Base-by-base conservation (phyloP, 495 filamentous ascomycete genomes). In the Bombardia bombarda region DNA sequence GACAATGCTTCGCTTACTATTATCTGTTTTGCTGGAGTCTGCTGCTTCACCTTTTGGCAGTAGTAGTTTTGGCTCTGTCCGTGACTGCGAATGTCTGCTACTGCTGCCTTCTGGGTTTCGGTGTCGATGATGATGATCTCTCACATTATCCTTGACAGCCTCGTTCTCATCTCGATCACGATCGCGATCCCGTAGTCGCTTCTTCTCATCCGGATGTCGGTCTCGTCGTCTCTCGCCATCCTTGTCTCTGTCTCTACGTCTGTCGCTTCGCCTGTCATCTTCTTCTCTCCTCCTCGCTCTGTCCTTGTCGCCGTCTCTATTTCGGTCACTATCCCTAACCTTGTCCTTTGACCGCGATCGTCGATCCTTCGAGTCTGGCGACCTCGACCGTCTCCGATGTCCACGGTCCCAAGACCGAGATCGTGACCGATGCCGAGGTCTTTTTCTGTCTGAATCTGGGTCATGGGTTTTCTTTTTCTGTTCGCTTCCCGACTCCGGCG, bases 331-430 rank as follows among this genome's bases (percentile, higher is more conserved):
- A 34, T 38, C 23, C 19, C 42, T 44, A 16, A 50, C 39, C 20
- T 46, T 33, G n/a, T 57, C 50, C 24, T 44, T 47, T 4, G 57
- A 60, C 14, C 46, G 59, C 12, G 67, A 65, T 45, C 57, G 57
- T n/a, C 48, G 58, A 24, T 55, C 47, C 42, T 39, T 47, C 40
- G 51, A 43, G 19, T 52, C 48, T 14, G 66, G 66, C 13, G 65
- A 63, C 39, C 53, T 54, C 10, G 68, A 71, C 20, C 66, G 63
- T 30, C 60, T 47, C 30, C 47, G 51, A 19, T 49, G 51, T 33
- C 49, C 52, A 43, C 50, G 53, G 13, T 57, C 55, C 34, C 53
- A 45, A 21, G 63, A 67, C 32, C 55, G 47, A 19, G n/a, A n/a
- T n/a, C n/a, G n/a, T n/a, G 64, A 66, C 9, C 50, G 52, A 33